Evolutionary conservation across 1,139 yeast genomes (phyloP), one percentile per base, ranked within the genome.

Genomic region (Pichia sp.): DNA sequence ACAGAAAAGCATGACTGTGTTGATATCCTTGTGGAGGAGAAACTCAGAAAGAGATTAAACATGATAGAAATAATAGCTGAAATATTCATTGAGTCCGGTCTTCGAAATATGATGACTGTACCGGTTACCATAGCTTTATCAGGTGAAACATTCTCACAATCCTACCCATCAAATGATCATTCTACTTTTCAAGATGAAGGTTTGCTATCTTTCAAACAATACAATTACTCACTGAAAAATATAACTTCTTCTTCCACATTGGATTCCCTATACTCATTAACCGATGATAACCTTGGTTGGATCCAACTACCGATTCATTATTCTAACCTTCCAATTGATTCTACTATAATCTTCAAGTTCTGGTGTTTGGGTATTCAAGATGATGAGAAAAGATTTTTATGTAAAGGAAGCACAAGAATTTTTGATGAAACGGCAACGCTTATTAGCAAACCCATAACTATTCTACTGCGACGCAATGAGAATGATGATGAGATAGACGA

Each of bases 301-400:
- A 60, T 86, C 24, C 69, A 74, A 36, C 60, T 91, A 37, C 91
- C 96, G 0, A 71, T 88, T 6, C 69, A 71, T 45, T 77, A 83
- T 51, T 72, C 74, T 43, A 93, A 86, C 52, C 59, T 91, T 15
- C 79, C 86, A 4, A 57, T 76, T 24, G 73, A 75, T 34, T 62
- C 91, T 3, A 74, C 70, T 49, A 59, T 89, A 24, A 72, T 73
- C 43, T 68, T 91, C 31, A 45, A 47, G 3, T 37, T 53, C 18
- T 55, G 50, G 45, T 51, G 48, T 21, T 56, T 68, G 73, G n/a
- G 55, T 82, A 11, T 82, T 76, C 74, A 95, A 82, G 53, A 74
- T 69, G 52, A 75, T 69, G 60, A 66, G 15, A 68, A 71, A 12
- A 52, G 60, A 2, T 58, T 69, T 2, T 74, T 81, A 53, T 94